Conservation (phyloP, 2,329 filamentous ascomycete genomes). For the Fusarium praegraminearum region DNA sequence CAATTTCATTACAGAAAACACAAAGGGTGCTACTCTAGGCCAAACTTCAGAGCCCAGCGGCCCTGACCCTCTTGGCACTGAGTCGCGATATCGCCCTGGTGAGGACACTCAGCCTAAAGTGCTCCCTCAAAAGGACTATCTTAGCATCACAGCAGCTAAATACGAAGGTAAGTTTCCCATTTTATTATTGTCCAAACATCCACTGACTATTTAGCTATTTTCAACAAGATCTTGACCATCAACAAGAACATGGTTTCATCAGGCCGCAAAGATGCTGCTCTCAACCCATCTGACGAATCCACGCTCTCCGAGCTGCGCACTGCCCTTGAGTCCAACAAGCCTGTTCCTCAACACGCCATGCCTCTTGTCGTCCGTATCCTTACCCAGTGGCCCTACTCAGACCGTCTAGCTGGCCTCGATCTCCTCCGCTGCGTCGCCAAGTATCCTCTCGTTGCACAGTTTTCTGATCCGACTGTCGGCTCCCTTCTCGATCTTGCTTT, state of each 20-base stretch:
- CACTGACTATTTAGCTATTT: conserved; percentile 63
- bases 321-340: conserved; percentile 70
- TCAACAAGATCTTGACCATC: conserved; percentile 80
- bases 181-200: background rate
- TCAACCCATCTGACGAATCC: conserved; percentile 78
- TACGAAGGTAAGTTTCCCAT: conserved; percentile 60
- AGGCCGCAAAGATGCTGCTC: conserved; percentile 77
- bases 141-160: conserved; percentile 81
- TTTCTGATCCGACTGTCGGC: conserved; percentile 62
- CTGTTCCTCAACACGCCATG: conserved; percentile 65
- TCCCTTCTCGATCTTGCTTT: conserved; percentile 71
- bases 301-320: conserved; percentile 71
- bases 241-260: conserved; percentile 79
- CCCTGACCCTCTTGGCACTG: conserved; percentile 81
- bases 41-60: conserved; percentile 64
- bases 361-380: conserved; percentile 77
- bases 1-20: conserved; percentile 92
- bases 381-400: conserved; percentile 82
- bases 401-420: conserved; percentile 86
- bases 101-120: conserved; percentile 64
- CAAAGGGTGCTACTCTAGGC: conserved; percentile 86
- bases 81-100: conserved; percentile 82
- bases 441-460: conserved; percentile 73
- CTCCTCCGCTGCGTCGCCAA: conserved; percentile 85
- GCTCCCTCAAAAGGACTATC: conserved; percentile 82